Base-by-base conservation (phyloP, 768 basidiomycete species). In the Tricholoma flavovirens region DNA sequence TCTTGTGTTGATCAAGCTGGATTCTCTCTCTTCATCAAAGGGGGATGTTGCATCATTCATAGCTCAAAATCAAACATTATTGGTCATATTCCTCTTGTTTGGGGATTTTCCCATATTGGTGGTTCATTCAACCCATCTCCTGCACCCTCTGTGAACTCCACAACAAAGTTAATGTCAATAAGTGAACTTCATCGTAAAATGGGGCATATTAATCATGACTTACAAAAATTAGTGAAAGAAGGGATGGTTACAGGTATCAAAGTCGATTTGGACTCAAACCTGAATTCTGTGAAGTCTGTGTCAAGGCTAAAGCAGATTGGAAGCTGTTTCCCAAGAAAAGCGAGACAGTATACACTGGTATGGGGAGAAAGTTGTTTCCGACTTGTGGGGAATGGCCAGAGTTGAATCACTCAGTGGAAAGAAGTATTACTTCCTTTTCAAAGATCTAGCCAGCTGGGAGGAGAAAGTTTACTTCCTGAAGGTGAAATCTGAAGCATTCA, bases 201-300 rank as follows among this genome's bases (percentile, higher is more conserved):
- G 53, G 74, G 72, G 1, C 76, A 78, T 51, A 64, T 75, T 14
- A 62, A 70, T 12, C 63, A 62, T 6, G 58, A 65, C 5, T 66
- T 71, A 22, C 53, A 56, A 2, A 32, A 62, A n/a, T 66, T 73
- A 67, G 54, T 73, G 3, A 40, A 55, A 8, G 60, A 69, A 11
- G 66, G 65, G 2, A 58, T 65, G 53, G 57, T 77, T n/a, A 62
- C 49, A 1, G 73, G 73, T 1, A 57, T 77, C 15, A 59, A 62
- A 7, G 61, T 76, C 2, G 64, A 65, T 51, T 51, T 58, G 40
- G 43, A 57, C n/a, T 64, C 62, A 62, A 65, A 32, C 60, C 56
- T 15, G 56, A 62, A 21, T 62, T 64, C 33, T 70, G 67, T 32
- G 15, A 38, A 14, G 15, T 14, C 11, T 14, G 36, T n/a, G n/a